Conservation (phyloP, 768 basidiomycete genomes). For the Amylocystis lapponica region DNA sequence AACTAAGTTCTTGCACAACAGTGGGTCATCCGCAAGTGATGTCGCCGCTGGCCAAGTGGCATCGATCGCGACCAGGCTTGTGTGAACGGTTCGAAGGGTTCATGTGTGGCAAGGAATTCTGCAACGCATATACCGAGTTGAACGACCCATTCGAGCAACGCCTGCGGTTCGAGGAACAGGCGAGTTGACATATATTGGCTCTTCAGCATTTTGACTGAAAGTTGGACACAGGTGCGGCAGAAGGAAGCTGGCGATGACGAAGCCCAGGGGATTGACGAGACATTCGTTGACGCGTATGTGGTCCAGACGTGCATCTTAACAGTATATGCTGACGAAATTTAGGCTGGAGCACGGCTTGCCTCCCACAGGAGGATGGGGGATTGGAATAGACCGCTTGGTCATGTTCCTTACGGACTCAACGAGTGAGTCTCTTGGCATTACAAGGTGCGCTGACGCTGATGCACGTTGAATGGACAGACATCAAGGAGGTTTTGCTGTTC, state of each 20-base stretch:
- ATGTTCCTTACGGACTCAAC: constrained; percentile 99
- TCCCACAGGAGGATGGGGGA: constrained; percentile 96
- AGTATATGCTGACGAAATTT: constrained; percentile 4
- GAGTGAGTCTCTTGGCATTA: constrained; percentile 46
- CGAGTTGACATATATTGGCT: constrained; percentile 18
- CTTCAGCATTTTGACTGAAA: constrained; percentile 2
- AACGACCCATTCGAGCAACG: constrained; percentile 98
- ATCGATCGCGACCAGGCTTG: constrained; percentile 92
- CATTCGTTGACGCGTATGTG: constrained; percentile 86
- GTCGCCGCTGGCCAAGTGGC: constrained; percentile 99
- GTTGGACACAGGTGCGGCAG: constrained; percentile 71
- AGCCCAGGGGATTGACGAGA: constrained; percentile 95
- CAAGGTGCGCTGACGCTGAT: constrained; percentile 5
- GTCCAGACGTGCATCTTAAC: too few relatives aligned
- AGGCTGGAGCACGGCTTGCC: constrained; percentile 96
- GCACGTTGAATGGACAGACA: constrained; percentile 44
- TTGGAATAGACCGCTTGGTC: constrained; percentile 92
- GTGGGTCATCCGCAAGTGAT: constrained; percentile 99
- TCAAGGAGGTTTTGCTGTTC: constrained; percentile 96
- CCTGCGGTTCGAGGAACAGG: constrained; percentile 92
- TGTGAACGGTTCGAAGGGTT: constrained; percentile 99
- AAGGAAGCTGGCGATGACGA: constrained; percentile 98
- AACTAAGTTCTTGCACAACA: too few relatives aligned
- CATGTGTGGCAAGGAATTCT: constrained; percentile 97
- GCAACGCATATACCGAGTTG: constrained; percentile 99